Conservation (phyloP, 2,329 filamentous ascomycete species). For the Ophiosphaerella narmari region DNA sequence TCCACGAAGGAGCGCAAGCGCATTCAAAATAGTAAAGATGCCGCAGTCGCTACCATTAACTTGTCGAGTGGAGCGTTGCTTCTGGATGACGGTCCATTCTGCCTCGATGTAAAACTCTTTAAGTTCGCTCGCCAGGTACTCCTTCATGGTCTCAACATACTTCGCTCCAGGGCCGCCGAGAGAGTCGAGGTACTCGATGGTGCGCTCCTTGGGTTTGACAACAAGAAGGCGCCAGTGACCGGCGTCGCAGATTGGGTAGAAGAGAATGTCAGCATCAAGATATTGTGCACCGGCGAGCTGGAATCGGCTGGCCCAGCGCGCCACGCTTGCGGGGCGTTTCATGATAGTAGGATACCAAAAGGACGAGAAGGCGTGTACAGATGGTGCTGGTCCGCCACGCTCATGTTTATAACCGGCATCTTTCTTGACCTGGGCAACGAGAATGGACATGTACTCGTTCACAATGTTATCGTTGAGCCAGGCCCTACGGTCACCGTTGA, state of each 20-base stretch:
- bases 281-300: constrained; percentile 56
- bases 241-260: constrained; percentile 69
- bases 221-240: constrained; percentile 75
- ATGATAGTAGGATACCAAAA: constrained; percentile 66
- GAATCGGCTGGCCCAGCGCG: constrained; percentile 54
- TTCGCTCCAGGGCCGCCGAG: constrained; percentile 53
- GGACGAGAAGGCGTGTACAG: constrained; percentile 66
- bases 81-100: constrained; percentile 65
- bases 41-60: constrained; percentile 75
- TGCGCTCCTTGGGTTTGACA: constrained; percentile 64
- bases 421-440: constrained; percentile 64
- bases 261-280: constrained; percentile 67
- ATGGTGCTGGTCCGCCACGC: constrained; percentile 60
- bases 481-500: constrained; percentile 50
- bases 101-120: constrained; percentile 57
- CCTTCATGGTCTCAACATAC: constrained; percentile 34
- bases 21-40: constrained; percentile 76
- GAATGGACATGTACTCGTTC: constrained; percentile 66
- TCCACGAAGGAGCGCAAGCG: constrained; percentile 59
- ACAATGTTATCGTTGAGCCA: constrained; percentile 83
- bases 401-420: constrained; percentile 60
- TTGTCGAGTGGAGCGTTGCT: constrained; percentile 58
- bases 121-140: constrained; percentile 65
- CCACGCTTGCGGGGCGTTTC: constrained; percentile 30
- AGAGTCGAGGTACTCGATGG: constrained; percentile 72